phyloP scores from a whole-genome alignment of 1,139 yeast genomes.

The Candida mesenterica region DNA sequence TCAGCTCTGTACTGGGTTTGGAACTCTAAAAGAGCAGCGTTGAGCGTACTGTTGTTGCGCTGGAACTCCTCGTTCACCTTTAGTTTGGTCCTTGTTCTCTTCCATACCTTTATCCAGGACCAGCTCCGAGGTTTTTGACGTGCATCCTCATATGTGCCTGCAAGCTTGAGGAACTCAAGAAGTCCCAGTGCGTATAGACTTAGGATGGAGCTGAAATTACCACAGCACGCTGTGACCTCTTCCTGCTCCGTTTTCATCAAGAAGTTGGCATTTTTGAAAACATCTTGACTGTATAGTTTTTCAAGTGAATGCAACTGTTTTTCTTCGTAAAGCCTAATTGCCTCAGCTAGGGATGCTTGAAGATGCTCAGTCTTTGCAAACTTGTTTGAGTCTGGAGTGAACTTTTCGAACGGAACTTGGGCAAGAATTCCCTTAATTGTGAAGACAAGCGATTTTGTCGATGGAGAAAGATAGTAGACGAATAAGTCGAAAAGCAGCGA shows the following conservation, averaged over 20 bases:
- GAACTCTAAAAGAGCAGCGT: slow-evolving; percentile 39
- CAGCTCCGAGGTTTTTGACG: slow-evolving; percentile 35
- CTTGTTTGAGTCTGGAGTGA: slow-evolving; percentile 24
- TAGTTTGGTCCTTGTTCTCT: slow-evolving; percentile 2
- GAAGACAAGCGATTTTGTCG: slow-evolving; percentile 63
- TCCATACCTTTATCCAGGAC: slow-evolving; percentile 57
- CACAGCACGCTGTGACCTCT: slow-evolving; percentile 83
- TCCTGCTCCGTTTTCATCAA: slow-evolving; percentile 64
- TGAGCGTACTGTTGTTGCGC: slow-evolving; percentile 20
- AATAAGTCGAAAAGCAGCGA: slow-evolving; percentile 54
- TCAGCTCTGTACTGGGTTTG: slow-evolving; percentile 26
- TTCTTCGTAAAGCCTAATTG: slow-evolving; percentile 52
- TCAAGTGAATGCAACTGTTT: slow-evolving; percentile 60
- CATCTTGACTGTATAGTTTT: slow-evolving; percentile 56
- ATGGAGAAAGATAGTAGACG: slow-evolving; percentile 68
- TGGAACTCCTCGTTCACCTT: not conserved
- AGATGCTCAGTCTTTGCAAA: slow-evolving; percentile 43
- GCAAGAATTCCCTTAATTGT: slow-evolving; percentile 62
- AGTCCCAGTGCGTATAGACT: slow-evolving; percentile 64
- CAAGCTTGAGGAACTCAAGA: slow-evolving; percentile 42
- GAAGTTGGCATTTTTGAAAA: slow-evolving; percentile 42
- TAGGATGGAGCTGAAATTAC: slow-evolving; percentile 68
- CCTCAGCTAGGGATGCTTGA: slow-evolving; percentile 48
- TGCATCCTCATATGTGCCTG: slow-evolving; percentile 44
- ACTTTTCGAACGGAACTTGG: slow-evolving; percentile 54